Evolutionary conservation across 257 asterid species (phyloP), one percentile per base, ranked within the genome.

Genomic region (Galeopsis tetrahit): DNA sequence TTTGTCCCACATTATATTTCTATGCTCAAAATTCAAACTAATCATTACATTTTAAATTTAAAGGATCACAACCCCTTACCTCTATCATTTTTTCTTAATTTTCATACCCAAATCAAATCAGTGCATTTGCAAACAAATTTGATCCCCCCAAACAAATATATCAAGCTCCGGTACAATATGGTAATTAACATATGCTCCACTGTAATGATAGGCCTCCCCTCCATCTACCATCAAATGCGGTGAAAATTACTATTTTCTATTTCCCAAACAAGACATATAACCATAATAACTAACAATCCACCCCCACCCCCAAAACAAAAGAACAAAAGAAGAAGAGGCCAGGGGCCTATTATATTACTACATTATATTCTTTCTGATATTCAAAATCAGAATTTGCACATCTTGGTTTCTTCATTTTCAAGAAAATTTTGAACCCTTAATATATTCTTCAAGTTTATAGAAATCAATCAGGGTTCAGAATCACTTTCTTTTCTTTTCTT

Each of bases 241-340:
- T 48, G 55, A 0, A 11, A 11, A n/a, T 2, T 2, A n/a, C n/a
- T n/a, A 11, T 52, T 2, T 17, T 39, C 61, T 17, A 9, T 0
- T 4, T 15, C 52, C 35, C 36, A 9, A 32, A 31, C 69, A 38
- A 52, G 13, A 48, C 58, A 63, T 10, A 72, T 63, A 78, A 72
- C 82, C 67, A 66, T 66, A 78, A 78, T 72, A 68, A 78, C 78
- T 39, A 72, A 51, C 78, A 58, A 33, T 34, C 44, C 42, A 17
- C 48, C 58, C 43, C 66, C 6, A 8, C 8, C 49, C 49, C 49
- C 35, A 53, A 62, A 52, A 39, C 6, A 40, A 7, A 33, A 39
- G 1, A 32, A 33, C 28, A 39, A 1, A 21, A 21, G 28, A 21
- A 21, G 28, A 21, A 21, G 28, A 21, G 28, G 28, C 28, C 28